These are phyloP conservation scores for Leucaena leucocephala DNA, from an alignment of 306 rosid species.

Conservation along the genomic window DNA sequence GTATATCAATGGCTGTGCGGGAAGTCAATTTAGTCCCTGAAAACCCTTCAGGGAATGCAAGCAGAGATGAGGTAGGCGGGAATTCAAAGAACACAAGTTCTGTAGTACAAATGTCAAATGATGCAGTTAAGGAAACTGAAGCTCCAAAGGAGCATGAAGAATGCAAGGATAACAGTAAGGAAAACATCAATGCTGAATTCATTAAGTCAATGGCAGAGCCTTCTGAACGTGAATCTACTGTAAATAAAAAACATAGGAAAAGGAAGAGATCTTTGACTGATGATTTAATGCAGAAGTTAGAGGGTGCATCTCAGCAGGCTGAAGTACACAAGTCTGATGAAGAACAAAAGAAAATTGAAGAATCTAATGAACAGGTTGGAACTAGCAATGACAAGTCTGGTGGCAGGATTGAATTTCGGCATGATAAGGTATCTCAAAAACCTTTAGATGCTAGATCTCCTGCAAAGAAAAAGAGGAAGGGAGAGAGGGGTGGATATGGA, in stretches of 20 bases:
- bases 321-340: constrained; percentile 29
- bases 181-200: constrained; percentile 27
- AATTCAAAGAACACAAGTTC: constrained; percentile 33
- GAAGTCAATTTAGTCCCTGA: constrained; percentile 35
- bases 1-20: constrained; percentile 33
- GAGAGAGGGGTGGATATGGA: constrained; percentile 30
- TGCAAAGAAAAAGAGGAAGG: constrained; percentile 39
- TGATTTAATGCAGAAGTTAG: constrained; percentile 42
- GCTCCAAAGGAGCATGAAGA: constrained; percentile 37
- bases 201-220: constrained; percentile 40
- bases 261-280: constrained; percentile 35
- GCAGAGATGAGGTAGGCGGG: constrained; percentile 34
- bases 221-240: constrained; percentile 39
- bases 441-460: constrained; percentile 26
- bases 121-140: constrained; percentile 42
- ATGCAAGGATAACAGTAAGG: constrained; percentile 24
- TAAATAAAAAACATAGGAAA: constrained; percentile 42
- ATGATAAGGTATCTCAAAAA: constrained; percentile 33
- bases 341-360: constrained; percentile 29
- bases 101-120: constrained; percentile 28
- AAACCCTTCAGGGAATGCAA: constrained; percentile 32
- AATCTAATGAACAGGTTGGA: constrained; percentile 31
- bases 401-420: constrained; percentile 15
- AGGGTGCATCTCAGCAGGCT: constrained; percentile 35
- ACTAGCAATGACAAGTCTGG: constrained; percentile 23